Base-by-base conservation (phyloP, 2,329 filamentous ascomycete species). In the Corniculantispora saksenae region DNA sequence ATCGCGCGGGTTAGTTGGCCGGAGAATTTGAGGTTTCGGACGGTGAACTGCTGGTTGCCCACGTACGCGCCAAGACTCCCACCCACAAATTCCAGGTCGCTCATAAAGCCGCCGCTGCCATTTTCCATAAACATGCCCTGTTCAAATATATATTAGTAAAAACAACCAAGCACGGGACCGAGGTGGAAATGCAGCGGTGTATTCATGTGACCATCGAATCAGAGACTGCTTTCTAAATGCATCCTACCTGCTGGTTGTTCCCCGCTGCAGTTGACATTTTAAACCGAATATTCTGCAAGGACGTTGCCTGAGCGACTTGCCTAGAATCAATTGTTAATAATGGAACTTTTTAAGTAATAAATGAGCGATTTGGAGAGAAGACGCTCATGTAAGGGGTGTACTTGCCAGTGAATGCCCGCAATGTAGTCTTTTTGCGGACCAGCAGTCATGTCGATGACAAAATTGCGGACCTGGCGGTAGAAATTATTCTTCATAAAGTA, bases 1-100 rank as follows among this genome's bases (percentile, higher is more conserved):
- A 91, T 85, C 55, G 86, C 84, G n/a, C n/a, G n/a, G 68, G 86
- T 81, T 75, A 86, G 88, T 4, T n/a, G 15, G 72, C 83, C 80
- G 69, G 87, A 86, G 78, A 92, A 92, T 19, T 81, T 84, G 59
- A 91, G 69, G 74, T 91, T 89, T 50, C 87, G 82, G 67, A 87
- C 87, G 3, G 88, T 91, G 72, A 91, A 92, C 73, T 92, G 89
- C 71, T 89, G 86, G 72, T 86, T 88, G 19, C 86, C 87, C 54
- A 70, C 53, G 21, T 66, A 69, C 50, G 60, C 15, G 55, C 89
- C 89, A 19, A 80, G 79, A 4, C 81, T 81, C 66, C 86, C 86
- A 63, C 86, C 85, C 66, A 82, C 82, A 74, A 88, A 87, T 6
- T 84, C 86, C 73, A 92, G 82, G 71, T 92, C 88, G 73, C 76